Percentiles rank a stretch among this genome's conserved stretches.
Conservation (phyloP, 768 basidiomycete genomes). For the Omphalotus guepiniiformis region DNA sequence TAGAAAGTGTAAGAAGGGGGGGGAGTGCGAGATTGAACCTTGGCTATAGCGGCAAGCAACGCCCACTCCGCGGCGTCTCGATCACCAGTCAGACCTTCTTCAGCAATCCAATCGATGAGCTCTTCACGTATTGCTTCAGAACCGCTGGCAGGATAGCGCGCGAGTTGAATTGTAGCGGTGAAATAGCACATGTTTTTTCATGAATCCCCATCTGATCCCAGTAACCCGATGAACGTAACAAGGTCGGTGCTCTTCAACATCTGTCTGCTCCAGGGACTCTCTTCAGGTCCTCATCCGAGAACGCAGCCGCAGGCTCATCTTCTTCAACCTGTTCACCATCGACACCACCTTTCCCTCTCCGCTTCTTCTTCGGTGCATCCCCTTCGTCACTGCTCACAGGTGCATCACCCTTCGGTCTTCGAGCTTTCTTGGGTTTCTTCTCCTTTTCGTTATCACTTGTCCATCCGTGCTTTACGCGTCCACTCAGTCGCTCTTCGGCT, state of each 20-base stretch:
- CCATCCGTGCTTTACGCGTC: constrained; percentile 61
- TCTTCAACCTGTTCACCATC: constrained; percentile 37
- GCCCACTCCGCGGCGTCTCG: constrained; percentile 70
- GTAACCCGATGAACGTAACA: constrained; percentile 69
- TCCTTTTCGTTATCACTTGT: constrained; percentile 80
- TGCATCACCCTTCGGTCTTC: constrained; percentile 48
- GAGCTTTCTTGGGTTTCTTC: constrained; percentile 50
- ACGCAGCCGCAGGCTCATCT: constrained; percentile 57
- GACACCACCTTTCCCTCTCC: constrained; percentile 65
- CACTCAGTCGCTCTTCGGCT: constrained; percentile 81
- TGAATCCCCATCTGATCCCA: constrained; percentile 56
- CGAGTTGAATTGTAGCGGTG: constrained; percentile 9
- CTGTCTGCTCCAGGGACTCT: too few relatives aligned
- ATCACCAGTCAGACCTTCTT: constrained; percentile 67
- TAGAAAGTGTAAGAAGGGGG: constrained; percentile 30
- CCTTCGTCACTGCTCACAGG: constrained; percentile 42
- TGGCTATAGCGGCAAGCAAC: constrained; percentile 53
- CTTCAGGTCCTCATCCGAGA: constrained; percentile 67
- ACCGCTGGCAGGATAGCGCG: too few relatives aligned
- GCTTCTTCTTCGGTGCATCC: constrained; percentile 71
- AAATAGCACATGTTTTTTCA: constrained; percentile 65
- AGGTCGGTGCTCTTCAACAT: constrained; percentile 59
- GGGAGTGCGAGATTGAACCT: constrained; percentile 63
- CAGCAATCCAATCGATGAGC: constrained; percentile 70
- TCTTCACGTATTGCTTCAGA: too few relatives aligned